Evolutionary conservation across 2,329 filamentous ascomycete genomes (phyloP).

Genomic region (Pseudogymnoascus sp.): DNA sequence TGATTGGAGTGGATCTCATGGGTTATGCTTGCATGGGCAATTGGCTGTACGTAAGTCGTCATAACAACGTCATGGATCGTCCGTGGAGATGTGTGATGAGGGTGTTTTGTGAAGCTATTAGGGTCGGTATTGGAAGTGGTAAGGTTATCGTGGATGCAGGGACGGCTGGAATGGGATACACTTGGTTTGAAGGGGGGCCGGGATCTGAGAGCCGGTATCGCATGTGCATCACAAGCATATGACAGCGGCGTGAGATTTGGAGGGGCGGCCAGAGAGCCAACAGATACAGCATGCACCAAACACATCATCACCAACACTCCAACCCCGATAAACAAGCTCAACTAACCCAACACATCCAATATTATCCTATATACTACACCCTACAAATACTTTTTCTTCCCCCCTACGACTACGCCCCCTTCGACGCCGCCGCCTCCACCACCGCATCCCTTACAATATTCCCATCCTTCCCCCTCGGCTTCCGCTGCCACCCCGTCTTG

Average conservation of each 20-base stretch:
- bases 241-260: background rate
- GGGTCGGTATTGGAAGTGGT: background rate
- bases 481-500: constrained; percentile 71
- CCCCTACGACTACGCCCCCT: constrained; percentile 59
- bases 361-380: constrained; percentile 26
- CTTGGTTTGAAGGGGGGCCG: background rate
- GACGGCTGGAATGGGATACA: background rate
- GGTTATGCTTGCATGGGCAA: background rate
- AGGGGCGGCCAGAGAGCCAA: background rate
- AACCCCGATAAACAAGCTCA: background rate
- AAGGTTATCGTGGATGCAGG: background rate
- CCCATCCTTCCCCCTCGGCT: constrained; percentile 41
- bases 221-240: background rate
- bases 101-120: background rate
- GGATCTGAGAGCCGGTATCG: background rate
- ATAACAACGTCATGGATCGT: background rate
- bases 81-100: background rate
- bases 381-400: constrained; percentile 36
- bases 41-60: background rate
- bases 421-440: constrained; percentile 71
- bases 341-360: constrained; percentile 43
- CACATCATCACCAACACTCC: background rate
- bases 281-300: background rate
- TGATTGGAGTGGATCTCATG: background rate
- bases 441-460: constrained; percentile 47